Conservation (phyloP, 2,329 filamentous ascomycete species). For the Ciborinia camelliae region DNA sequence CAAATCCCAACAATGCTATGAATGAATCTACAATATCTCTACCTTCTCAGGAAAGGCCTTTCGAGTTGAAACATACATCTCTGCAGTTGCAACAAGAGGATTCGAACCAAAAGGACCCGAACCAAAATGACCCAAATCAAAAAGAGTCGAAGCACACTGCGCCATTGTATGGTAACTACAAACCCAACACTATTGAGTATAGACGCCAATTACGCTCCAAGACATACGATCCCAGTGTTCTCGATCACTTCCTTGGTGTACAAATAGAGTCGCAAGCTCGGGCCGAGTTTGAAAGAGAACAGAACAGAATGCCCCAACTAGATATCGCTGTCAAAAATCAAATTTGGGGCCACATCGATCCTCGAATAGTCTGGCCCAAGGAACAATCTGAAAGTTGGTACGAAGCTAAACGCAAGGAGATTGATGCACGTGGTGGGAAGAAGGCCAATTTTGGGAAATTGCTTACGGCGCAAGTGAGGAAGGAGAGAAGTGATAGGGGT, state of each 20-base stretch:
- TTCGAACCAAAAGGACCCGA: not conserved
- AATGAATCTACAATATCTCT: not conserved
- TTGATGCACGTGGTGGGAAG: slow-evolving; percentile 46
- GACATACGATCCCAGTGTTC: slow-evolving; percentile 17
- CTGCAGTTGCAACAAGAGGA: not conserved
- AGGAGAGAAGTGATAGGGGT: slow-evolving; percentile 25
- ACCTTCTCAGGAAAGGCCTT: too few species aligned
- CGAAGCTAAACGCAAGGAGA: slow-evolving; percentile 48
- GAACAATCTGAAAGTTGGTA: slow-evolving; percentile 47
- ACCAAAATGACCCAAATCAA: not conserved
- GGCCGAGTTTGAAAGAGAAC: slow-evolving; percentile 11
- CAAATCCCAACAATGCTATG: not conserved
- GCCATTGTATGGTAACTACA: slow-evolving; percentile 16
- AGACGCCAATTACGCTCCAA: slow-evolving; percentile 10
- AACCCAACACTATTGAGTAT: slow-evolving; percentile 16
- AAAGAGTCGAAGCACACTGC: not conserved
- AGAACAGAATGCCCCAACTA: slow-evolving; percentile 16
- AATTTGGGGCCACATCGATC: slow-evolving; percentile 49
- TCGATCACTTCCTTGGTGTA: slow-evolving; percentile 17
- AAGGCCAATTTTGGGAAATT: slow-evolving; percentile 49
- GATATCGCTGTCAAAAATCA: slow-evolving; percentile 30
- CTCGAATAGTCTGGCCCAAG: slow-evolving; percentile 48
- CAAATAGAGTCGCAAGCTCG: slow-evolving; percentile 12
- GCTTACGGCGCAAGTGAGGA: slow-evolving; percentile 23
- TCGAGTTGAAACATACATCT: not conserved